phyloP scores from a whole-genome alignment of 2,329 filamentous ascomycete species.

The Ambrosiella cleistominuta region DNA sequence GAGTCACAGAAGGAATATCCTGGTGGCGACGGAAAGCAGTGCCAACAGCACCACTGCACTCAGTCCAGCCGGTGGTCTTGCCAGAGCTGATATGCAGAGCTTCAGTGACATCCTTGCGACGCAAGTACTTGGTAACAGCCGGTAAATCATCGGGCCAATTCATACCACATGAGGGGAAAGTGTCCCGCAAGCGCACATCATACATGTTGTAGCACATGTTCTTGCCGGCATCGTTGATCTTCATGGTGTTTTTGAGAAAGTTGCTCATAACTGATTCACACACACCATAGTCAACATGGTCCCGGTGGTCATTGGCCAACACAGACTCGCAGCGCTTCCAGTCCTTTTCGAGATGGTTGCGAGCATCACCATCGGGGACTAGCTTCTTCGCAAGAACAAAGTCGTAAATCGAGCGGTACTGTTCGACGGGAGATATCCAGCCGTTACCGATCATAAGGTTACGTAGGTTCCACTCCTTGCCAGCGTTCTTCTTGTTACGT shows the following conservation, averaged over 20 bases:
- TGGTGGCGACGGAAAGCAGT: slow-evolving; percentile 50
- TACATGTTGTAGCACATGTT: slow-evolving; percentile 84
- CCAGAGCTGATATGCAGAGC: slow-evolving; percentile 70
- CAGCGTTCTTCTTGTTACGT: slow-evolving; percentile 51
- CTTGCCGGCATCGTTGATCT: slow-evolving; percentile 24
- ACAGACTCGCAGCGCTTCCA: slow-evolving; percentile 52
- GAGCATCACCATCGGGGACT: slow-evolving; percentile 37
- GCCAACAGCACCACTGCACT: slow-evolving; percentile 71
- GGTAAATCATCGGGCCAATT: slow-evolving; percentile 86
- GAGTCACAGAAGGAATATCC: slow-evolving; percentile 52
- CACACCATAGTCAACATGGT: slow-evolving; percentile 43
- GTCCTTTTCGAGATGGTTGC: slow-evolving; percentile 42
- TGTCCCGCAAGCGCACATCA: slow-evolving; percentile 71
- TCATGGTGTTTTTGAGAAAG: slow-evolving; percentile 49
- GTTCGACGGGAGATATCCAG: slow-evolving; percentile 81
- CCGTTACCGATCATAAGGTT: slow-evolving; percentile 91
- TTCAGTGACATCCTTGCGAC: slow-evolving; percentile 55
- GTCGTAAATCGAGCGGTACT: slow-evolving; percentile 74
- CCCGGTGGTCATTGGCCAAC: slow-evolving; percentile 28
- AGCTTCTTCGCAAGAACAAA: slow-evolving; percentile 52
- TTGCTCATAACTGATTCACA: slow-evolving; percentile 66
- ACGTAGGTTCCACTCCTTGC: slow-evolving; percentile 52
- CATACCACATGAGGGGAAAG: slow-evolving; percentile 77
- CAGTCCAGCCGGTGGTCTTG: slow-evolving; percentile 76
- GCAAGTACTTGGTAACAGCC: slow-evolving; percentile 66